Percentiles rank a stretch among this genome's conserved stretches.
Conservation (phyloP, 1,139 yeast genomes). For the Scheffersomyces segobiensis region DNA sequence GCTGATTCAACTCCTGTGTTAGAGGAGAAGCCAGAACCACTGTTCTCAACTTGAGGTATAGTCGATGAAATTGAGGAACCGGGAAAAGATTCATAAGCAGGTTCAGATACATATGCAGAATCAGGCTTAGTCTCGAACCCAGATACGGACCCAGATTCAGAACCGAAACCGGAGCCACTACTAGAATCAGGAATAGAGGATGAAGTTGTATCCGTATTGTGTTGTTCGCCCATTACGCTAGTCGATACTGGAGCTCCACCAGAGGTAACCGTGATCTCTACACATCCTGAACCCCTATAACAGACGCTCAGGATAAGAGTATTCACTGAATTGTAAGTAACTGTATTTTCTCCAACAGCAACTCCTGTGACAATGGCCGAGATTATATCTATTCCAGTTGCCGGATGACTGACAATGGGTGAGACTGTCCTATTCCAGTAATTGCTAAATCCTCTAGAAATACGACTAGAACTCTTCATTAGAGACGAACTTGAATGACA, state of each 20-base stretch:
- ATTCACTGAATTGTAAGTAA: background rate
- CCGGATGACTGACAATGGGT: slow-evolving; percentile 12
- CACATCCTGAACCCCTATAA: slow-evolving; percentile 4
- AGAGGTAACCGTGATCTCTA: slow-evolving; percentile 3
- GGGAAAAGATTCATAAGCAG: background rate
- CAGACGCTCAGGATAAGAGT: background rate
- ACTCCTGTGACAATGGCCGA: background rate
- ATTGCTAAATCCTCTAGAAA: slow-evolving; percentile 10
- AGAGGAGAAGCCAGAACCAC: background rate
- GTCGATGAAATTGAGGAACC: background rate
- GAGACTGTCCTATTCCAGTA: slow-evolving; percentile 20
- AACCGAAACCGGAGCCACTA: slow-evolving; percentile 3
- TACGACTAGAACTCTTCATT: background rate
- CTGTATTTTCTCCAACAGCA: background rate
- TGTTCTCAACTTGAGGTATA: background rate
- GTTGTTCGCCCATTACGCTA: background rate
- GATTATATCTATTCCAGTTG: slow-evolving; percentile 7
- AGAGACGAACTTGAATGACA: slow-evolving; percentile 13
- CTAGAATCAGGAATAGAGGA: slow-evolving; percentile 4
- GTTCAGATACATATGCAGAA: slow-evolving; percentile 8
- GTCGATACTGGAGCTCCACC: slow-evolving; percentile 19
- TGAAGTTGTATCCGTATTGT: background rate
- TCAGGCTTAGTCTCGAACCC: slow-evolving; percentile 1
- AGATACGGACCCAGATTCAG: slow-evolving; percentile 2
- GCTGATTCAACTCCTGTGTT: background rate